Conservation (phyloP, 331 rosid species). For the Quercus tomentella region DNA sequence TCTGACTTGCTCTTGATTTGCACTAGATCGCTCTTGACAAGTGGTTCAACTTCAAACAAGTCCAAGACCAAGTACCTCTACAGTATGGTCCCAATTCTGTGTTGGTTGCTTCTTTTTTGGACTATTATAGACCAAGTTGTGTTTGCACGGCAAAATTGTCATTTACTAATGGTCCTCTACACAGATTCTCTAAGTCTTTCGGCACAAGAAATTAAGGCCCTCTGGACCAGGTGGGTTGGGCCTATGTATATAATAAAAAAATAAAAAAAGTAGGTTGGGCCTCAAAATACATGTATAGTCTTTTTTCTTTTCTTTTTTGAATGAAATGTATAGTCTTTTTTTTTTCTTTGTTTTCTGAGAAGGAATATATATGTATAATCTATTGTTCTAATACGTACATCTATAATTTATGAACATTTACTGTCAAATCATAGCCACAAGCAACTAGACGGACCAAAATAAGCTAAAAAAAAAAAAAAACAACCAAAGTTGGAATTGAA, state of each 20-base stretch:
- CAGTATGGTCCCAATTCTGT: not conserved
- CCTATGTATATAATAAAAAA: not conserved
- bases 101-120: not conserved
- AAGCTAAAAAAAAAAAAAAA: too few relatives aligned
- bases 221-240: not conserved
- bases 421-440: slow-evolving; percentile 3
- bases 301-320: too few relatives aligned
- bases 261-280: too few relatives aligned
- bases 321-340: too few relatives aligned
- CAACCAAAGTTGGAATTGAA: not conserved
- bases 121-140: not conserved
- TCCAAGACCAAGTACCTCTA: not conserved
- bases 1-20: not conserved
- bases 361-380: too few relatives aligned
- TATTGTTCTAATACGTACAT: too few relatives aligned
- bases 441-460: not conserved
- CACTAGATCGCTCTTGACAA: not conserved
- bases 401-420: not conserved
- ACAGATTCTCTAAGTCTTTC: not conserved
- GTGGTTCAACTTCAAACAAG: not conserved
- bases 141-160: too few relatives aligned
- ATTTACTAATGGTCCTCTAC: too few relatives aligned
- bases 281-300: too few relatives aligned
- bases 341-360: too few relatives aligned
- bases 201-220: not conserved